Base-by-base conservation (phyloP, 2,329 filamentous ascomycete species). In the Samsoniella hepiali region DNA sequence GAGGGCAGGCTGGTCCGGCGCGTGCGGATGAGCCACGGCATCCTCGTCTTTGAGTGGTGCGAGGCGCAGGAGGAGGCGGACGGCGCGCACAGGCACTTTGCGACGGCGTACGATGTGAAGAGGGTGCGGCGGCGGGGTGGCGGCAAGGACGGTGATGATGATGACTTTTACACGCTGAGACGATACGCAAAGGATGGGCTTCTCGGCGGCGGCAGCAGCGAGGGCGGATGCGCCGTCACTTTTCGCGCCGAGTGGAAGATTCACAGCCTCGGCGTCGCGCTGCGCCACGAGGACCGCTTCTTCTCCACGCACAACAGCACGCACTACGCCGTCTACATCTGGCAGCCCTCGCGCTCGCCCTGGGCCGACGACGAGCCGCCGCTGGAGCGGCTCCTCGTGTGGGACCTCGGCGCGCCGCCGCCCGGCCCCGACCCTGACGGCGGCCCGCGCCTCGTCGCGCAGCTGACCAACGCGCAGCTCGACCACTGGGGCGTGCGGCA, bases 11-110 rank as follows among this genome's bases (percentile, higher is more conserved):
- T 83, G 40, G 74, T 88, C 32, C 78, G 86, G 13, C 79, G 85
- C 13, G 71, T 86, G 3, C 79, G 85, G 15, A 74, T 88, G 4
- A 78, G 80, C 38, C 74, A 81, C 40, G 75, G 76, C 2, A 75
- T 87, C n/a, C 74, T 89, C n/a, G 69, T 88, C 22, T 74, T 89
- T n/a, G 86, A 88, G 70, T 88, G 86, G 85, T 84, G 83, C 57
- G 83, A 86, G 2, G 75, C 79, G 34, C 74, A 81, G 1, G 73
- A 83, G 65, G 49, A 36, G 9, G 47, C 31, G 13, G 36, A 32
- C 10, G 74, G 75, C 1, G 81, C 84, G 1, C 80, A 84, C 71
- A 78, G 81, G 5, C 85, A 88, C 72, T 88, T 84, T 69, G 84
- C 83, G 6, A 86, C 84, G 2, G 82, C 82, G 1, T 88, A 83